Conservation (phyloP, 768 basidiomycete species). For the Gymnopilus junonius region DNA sequence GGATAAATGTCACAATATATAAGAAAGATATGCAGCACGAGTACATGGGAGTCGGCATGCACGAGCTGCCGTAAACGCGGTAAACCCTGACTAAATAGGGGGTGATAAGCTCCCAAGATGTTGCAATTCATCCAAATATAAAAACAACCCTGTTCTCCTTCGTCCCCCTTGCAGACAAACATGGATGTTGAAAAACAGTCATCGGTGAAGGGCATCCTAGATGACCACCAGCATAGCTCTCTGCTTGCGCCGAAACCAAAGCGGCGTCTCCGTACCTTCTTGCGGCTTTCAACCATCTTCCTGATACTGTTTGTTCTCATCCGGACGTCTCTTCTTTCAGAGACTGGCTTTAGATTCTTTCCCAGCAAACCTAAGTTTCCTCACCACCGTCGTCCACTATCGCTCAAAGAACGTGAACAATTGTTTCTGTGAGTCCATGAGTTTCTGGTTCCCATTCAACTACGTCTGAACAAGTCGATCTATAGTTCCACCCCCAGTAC, state of each 20-base stretch:
- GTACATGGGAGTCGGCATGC: constrained; percentile 2
- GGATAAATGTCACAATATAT: not conserved
- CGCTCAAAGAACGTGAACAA: constrained; percentile 32
- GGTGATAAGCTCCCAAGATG: not conserved
- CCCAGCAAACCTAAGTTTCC: constrained; percentile 13
- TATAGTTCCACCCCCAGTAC: constrained; percentile 50
- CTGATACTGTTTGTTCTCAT: constrained; percentile 9
- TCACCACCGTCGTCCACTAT: constrained; percentile 21
- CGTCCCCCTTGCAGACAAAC: constrained; percentile 11
- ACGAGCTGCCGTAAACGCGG: not conserved
- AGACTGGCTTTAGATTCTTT: constrained; percentile 2
- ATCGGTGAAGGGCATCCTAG: constrained; percentile 7
- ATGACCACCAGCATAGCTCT: not conserved
- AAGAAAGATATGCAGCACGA: not conserved
- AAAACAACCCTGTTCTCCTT: not conserved
- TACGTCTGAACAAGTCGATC: not conserved
- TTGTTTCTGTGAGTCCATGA: constrained; percentile 33
- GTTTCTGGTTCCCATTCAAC: not conserved
- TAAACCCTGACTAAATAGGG: constrained; percentile 6
- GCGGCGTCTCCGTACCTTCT: constrained; percentile 4
- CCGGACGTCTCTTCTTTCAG: not conserved
- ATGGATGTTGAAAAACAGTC: constrained; percentile 33
- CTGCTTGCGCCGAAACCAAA: not conserved
- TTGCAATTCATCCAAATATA: not conserved
- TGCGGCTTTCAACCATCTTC: constrained; percentile 2